Percentiles rank a stretch among this genome's conserved stretches.
These are phyloP conservation scores for Vaccinium myrtillus DNA, from an alignment of 148 eudicot species.

Conservation along the genomic window DNA sequence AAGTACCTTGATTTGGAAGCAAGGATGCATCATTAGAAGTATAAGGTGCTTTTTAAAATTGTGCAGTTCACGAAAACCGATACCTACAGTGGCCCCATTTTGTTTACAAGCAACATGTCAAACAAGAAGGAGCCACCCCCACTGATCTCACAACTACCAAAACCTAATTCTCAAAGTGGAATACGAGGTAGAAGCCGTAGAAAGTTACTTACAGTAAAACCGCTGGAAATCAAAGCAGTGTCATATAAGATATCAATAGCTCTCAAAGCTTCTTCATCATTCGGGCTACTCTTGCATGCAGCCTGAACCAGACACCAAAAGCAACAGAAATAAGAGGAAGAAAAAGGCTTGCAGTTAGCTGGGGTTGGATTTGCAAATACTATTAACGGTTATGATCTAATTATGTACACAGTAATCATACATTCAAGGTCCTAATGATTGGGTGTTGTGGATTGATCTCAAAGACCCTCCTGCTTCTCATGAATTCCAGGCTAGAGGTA, in stretches of 20 bases:
- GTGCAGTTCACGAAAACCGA: not conserved
- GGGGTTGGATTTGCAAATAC: not conserved
- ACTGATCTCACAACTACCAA: not conserved
- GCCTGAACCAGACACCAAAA: constrained; percentile 42
- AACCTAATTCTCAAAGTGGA: not conserved
- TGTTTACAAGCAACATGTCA: not conserved
- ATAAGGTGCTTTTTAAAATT: not conserved
- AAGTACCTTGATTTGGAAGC: not conserved
- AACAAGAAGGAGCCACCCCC: not conserved
- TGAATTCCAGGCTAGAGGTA: constrained; percentile 62
- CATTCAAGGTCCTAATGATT: constrained; percentile 73
- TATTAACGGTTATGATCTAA: not conserved
- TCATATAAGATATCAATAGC: constrained; percentile 93
- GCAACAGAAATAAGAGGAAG: not conserved
- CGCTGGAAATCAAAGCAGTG: constrained; percentile 80
- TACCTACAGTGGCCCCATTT: not conserved
- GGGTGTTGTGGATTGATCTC: constrained; percentile 91
- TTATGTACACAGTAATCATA: constrained; percentile 30
- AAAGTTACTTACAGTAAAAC: constrained; percentile 80
- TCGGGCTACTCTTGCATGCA: constrained; percentile 56
- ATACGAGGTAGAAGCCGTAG: not conserved
- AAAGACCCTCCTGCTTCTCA: constrained; percentile 84
- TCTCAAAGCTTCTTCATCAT: constrained; percentile 78
- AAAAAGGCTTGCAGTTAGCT: not conserved
- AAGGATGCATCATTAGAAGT: constrained; percentile 11